Conservation (phyloP, 1,284 basidiomycete species). For the Anthracocystis panici-leucophaei region DNA sequence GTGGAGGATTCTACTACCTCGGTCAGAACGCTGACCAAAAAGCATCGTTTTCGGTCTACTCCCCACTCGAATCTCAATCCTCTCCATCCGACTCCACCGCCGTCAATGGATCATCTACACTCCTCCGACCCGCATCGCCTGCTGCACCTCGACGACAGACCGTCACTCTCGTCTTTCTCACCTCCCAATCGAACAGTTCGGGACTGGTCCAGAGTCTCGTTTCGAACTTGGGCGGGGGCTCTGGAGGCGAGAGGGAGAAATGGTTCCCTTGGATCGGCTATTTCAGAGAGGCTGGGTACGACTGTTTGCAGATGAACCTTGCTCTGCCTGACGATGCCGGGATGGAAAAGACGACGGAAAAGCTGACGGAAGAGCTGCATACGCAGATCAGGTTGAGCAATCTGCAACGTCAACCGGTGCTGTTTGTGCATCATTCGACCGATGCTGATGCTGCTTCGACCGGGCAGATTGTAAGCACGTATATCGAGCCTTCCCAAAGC, state of each 20-base stretch:
- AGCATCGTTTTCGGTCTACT: slow-evolving; percentile 24
- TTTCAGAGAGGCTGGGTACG: slow-evolving; percentile 50
- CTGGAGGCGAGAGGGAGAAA: slow-evolving; percentile 13
- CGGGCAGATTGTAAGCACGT: slow-evolving; percentile 24
- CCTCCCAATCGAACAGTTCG: slow-evolving; percentile 7
- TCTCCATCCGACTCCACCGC: slow-evolving; percentile 1
- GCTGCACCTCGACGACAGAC: slow-evolving; percentile 40
- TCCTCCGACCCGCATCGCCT: slow-evolving; percentile 36
- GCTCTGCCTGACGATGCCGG: slow-evolving; percentile 6
- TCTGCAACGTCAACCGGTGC: slow-evolving; percentile 47
- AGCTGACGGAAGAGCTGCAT: slow-evolving; percentile 41
- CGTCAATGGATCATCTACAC: slow-evolving; percentile 24
- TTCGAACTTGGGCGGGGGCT: slow-evolving; percentile 22
- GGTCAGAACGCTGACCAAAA: neutral
- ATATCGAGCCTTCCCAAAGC: slow-evolving; percentile 26
- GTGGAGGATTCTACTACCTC: slow-evolving; percentile 24
- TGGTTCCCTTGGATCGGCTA: slow-evolving; percentile 54
- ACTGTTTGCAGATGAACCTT: slow-evolving; percentile 52
- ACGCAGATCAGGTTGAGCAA: slow-evolving; percentile 39
- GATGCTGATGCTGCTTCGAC: slow-evolving; percentile 5
- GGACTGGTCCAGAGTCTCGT: slow-evolving; percentile 34
- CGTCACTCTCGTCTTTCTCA: slow-evolving; percentile 39
- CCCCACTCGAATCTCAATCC: slow-evolving; percentile 20
- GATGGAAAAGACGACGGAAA: neutral
- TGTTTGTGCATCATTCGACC: slow-evolving; percentile 38